A percentile compares a stretch with the other conserved stretches of the same genome.
phyloP scores from a whole-genome alignment of 495 filamentous ascomycete genomes.

The Tuber umbilicatum region DNA sequence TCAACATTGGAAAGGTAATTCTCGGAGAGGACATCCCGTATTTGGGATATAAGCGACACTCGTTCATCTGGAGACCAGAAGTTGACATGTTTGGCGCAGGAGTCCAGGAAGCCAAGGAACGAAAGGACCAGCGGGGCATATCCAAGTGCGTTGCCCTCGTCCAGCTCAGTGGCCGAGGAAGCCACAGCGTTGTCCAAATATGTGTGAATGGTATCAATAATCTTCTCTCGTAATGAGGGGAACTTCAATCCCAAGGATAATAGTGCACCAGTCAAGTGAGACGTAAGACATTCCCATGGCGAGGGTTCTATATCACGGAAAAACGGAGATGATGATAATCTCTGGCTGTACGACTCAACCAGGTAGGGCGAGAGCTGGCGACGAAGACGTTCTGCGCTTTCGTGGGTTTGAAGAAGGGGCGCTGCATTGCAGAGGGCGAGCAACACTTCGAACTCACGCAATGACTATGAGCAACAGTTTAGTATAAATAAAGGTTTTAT shows the following conservation, averaged over 20 bases:
- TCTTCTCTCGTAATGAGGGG: conserved; percentile 55
- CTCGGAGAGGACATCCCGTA: conserved; percentile 70
- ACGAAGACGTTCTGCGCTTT: conserved; percentile 67
- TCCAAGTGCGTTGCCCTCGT: conserved; percentile 56
- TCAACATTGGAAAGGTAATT: conserved; percentile 76
- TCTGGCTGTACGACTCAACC: conserved; percentile 69
- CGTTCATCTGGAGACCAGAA: conserved; percentile 56
- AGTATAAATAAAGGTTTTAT: not conserved
- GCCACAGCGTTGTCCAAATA: conserved; percentile 63
- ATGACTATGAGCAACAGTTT: conserved; percentile 47
- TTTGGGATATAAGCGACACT: conserved; percentile 53
- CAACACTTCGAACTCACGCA: conserved; percentile 82
- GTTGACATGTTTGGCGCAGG: conserved; percentile 62
- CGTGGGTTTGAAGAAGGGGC: conserved; percentile 56
- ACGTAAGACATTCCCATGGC: conserved; percentile 81
- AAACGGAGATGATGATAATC: conserved; percentile 70
- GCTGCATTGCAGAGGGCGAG: conserved; percentile 84
- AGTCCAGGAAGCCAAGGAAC: conserved; percentile 78
- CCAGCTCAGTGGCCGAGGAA: conserved; percentile 46
- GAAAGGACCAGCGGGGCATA: conserved; percentile 71
- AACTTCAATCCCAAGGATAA: conserved; percentile 68
- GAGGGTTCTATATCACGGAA: conserved; percentile 76
- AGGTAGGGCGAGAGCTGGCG: conserved; percentile 73
- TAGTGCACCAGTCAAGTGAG: conserved; percentile 68
- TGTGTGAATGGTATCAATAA: conserved; percentile 54